Base-by-base conservation (phyloP, 1,139 yeast species). In the Debaryomyces robertsiae region DNA sequence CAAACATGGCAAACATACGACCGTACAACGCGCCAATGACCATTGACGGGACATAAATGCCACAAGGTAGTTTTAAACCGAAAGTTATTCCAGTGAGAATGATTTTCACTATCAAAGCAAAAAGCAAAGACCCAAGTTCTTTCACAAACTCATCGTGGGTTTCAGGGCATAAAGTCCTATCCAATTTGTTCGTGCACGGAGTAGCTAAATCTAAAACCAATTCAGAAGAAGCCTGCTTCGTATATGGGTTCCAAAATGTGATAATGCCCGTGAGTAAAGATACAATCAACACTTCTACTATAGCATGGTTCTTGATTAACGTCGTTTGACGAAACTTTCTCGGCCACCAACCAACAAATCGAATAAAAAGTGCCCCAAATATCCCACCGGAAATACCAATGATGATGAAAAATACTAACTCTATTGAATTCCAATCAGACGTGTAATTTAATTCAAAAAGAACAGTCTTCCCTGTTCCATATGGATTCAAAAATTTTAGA, bases 11-110 rank as follows among this genome's bases (percentile, higher is more conserved):
- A 44, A 78, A 65, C 4, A 75, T 56, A 19, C 85, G 57, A 0
- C 88, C 88, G 61, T 78, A 80, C 11, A 82, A 60, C 0, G 87
- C 86, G 6, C 88, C 88, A 40, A 75, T 68, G 1, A 81, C 84
- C 86, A 82, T 80, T 1, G 84, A 77, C 1, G 88, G 88, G 0
- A 82, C 83, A 53, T 82, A 82, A 16, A 82, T 77, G 16, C 88
- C 88, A 41, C 81, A 74, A 0, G 88, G 88, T 2, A 82, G 65
- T 50, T 79, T 81, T 42, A 80, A 58, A 1, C 88, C 88, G 57
- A 79, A 79, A 0, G 85, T 78, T 9, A 79, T 55, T 22, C 74
- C 65, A 0, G 84, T 80, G 25, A 81, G 60, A 2, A 69, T 41
- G 1, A 75, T 50, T 48, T 80, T 81, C 36, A 76, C 61, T 1